Evolutionary conservation across 352 stramenopile genomes (phyloP).

Genomic region (Plasmopara halstedii): DNA sequence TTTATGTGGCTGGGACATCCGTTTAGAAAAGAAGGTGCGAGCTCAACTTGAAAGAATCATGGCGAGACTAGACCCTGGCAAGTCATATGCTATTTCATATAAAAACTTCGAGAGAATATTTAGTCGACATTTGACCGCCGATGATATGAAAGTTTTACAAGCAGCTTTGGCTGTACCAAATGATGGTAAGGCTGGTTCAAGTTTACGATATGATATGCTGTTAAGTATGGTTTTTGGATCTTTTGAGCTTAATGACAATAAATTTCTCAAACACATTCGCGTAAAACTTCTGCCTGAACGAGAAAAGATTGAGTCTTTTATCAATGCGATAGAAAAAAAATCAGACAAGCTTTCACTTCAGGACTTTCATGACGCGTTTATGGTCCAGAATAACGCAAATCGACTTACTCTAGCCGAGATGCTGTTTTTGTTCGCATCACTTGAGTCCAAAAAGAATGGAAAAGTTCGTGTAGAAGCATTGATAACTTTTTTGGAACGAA

Average conservation of each 20-base stretch:
- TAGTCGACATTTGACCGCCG: conserved; percentile 28
- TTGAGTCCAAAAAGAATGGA: conserved; percentile 18
- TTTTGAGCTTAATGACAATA: conserved; percentile 21
- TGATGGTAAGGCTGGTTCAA: background rate
- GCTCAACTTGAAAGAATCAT: conserved; percentile 46
- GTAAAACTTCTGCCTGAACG: conserved; percentile 18
- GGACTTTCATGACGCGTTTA: conserved; percentile 12
- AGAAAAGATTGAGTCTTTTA: conserved; percentile 1
- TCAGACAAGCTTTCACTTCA: conserved; percentile 10
- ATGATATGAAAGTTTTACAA: conserved; percentile 28
- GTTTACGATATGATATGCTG: conserved; percentile 44
- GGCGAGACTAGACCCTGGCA: conserved; percentile 33
- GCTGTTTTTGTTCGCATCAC: conserved; percentile 31
- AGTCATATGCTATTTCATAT: conserved; percentile 24
- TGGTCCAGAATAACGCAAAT: background rate
- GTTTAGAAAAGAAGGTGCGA: conserved; percentile 26
- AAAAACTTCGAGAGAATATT: conserved; percentile 44
- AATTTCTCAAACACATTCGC: conserved; percentile 13
- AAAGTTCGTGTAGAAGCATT: conserved; percentile 19
- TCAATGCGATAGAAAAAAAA: conserved; percentile 6
- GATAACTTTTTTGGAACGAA: conserved; percentile 16
- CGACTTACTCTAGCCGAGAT: conserved; percentile 19
- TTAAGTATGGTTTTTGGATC: conserved; percentile 43
- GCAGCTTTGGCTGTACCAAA: conserved; percentile 10
- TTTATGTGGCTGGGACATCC: conserved; percentile 22